Percentiles rank a stretch among this genome's conserved stretches.
Conservation (phyloP, 2,329 filamentous ascomycete species). For the Aspergillus fischeri region DNA sequence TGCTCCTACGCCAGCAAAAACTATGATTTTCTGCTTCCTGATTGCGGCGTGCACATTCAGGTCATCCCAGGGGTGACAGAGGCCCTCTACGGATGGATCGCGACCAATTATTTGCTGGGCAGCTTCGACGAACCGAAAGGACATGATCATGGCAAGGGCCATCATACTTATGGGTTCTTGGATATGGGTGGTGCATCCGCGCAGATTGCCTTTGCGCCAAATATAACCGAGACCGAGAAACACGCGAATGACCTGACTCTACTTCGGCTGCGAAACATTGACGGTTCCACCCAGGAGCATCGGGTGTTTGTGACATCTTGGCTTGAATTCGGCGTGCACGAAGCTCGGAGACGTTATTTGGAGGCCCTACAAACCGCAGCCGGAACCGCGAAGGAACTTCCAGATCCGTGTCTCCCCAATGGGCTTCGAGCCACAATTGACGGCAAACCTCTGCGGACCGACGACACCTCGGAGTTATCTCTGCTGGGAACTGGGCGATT, state of each 20-base stretch:
- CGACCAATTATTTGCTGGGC: conserved; percentile 89
- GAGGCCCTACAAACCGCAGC: conserved; percentile 65
- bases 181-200: conserved; percentile 98
- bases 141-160: conserved; percentile 77
- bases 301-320: conserved; percentile 93
- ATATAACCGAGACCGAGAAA: conserved; percentile 80
- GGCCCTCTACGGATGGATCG: conserved; percentile 94
- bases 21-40: conserved; percentile 79
- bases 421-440: conserved; percentile 70
- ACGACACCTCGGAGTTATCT: conserved; percentile 41
- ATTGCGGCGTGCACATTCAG: conserved; percentile 84
- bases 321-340: conserved; percentile 95
- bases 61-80: conserved; percentile 95
- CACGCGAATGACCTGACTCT: conserved; percentile 87
- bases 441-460: conserved; percentile 55
- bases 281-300: conserved; percentile 75
- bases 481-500: conserved; percentile 84
- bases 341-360: conserved; percentile 83
- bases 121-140: conserved; percentile 75
- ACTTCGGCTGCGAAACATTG: conserved; percentile 75
- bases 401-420: conserved; percentile 84
- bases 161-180: conserved; percentile 94
- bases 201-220: conserved; percentile 96
- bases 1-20: conserved; percentile 76
- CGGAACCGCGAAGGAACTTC: conserved; percentile 61